Conservation (phyloP, 768 basidiomycete genomes). For the Steccherinum ochraceum region DNA sequence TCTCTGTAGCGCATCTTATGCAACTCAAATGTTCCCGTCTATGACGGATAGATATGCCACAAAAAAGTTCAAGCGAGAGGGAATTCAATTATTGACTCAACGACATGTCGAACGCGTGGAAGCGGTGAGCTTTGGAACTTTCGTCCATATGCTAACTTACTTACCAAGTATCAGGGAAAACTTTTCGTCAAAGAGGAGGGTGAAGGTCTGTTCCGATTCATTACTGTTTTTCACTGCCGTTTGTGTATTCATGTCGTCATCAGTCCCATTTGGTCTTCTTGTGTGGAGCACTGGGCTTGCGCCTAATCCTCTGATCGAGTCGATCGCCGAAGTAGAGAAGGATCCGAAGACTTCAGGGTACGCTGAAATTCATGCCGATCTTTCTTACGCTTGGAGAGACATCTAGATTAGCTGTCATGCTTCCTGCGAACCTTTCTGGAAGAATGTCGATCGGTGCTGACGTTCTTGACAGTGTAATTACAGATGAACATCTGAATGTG, state of each 20-base stretch:
- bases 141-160: no score
- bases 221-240: slow-evolving; percentile 1
- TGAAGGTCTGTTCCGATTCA: slow-evolving; percentile 39
- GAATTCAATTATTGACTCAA: slow-evolving; percentile 63
- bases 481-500: slow-evolving; percentile 58
- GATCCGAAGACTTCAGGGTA: slow-evolving; percentile 53
- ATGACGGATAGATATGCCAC: slow-evolving; percentile 48
- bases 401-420: background rate
- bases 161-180: slow-evolving; percentile 57
- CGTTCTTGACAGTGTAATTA: slow-evolving; percentile 30
- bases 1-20: slow-evolving; percentile 3
- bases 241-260: slow-evolving; percentile 5
- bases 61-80: slow-evolving; percentile 66
- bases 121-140: slow-evolving; percentile 30
- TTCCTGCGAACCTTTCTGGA: background rate
- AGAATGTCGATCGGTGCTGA: background rate
- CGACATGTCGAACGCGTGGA: slow-evolving; percentile 71
- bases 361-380: slow-evolving; percentile 4
- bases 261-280: slow-evolving; percentile 75
- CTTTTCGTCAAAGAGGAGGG: slow-evolving; percentile 68
- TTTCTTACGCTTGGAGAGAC: background rate
- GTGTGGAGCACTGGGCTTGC: slow-evolving; percentile 88
- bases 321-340: slow-evolving; percentile 54
- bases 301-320: slow-evolving; percentile 70
- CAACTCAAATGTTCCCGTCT: background rate